Evolutionary conservation across 148 eudicot genomes (phyloP), one percentile per base, ranked within the genome.

Genomic region (Vaccinium vitisidaea): DNA sequence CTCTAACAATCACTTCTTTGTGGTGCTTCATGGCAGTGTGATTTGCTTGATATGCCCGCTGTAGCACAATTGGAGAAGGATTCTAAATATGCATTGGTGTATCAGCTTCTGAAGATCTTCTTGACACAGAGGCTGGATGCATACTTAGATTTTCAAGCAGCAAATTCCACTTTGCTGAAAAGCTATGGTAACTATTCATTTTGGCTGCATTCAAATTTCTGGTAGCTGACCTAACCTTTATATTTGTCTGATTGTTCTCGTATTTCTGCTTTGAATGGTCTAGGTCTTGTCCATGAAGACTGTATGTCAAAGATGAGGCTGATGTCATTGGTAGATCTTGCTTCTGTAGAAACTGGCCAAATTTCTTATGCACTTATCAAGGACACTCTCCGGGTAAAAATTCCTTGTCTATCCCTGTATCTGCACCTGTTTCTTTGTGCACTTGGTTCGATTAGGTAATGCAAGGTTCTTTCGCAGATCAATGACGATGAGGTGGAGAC

Each of bases 231-330:
- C 15, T 7, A 27, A 8, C 6, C 14, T 18, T 54, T 32, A 39
- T 19, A 36, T 53, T 74, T 1, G 8, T 82, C 78, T 21, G 53
- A 71, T 67, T 11, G 5, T 21, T 21, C 43, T 78, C 32, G n/a
- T 11, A 54, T 63, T 83, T 67, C 71, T 84, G 16, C 80, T 63
- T 87, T 86, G 69, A 48, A 74, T 84, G 79, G 48, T 87, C 85
- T 76, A 97, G 99, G 94, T 76, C 95, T 97, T 88, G 92, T 92
- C 70, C 95, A 97, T 91, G 99, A 97, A 88, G 98, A 97, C 84
- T 97, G 96, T 82, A 70, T 92, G 69, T 79, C 92, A 65, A 97
- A 97, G 89, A 97, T 97, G 99, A 90, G 95, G 86, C 83, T 97
- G 91, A 87, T 93, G 92, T 92, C 99, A 55, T 81, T 97, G 83